Conservation (phyloP, 805 yeast genomes). For the Candida suzukii region DNA sequence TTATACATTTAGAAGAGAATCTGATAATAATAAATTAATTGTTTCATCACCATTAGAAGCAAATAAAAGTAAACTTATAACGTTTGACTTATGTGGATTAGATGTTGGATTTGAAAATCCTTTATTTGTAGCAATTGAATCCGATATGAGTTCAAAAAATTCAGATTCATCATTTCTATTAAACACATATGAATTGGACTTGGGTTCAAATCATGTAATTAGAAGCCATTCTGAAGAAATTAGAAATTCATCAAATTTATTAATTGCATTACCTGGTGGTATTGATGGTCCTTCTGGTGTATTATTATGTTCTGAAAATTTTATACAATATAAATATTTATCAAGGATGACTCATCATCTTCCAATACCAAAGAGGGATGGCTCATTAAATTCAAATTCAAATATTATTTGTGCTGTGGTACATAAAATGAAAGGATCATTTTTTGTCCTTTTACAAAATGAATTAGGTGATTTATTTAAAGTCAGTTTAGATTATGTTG, state of each 20-base stretch:
- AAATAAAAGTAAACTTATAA: slow-evolving; percentile 39
- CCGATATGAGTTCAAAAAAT: slow-evolving; percentile 27
- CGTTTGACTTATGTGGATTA: slow-evolving; percentile 48
- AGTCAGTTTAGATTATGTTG: slow-evolving; percentile 41
- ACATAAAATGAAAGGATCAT: slow-evolving; percentile 57
- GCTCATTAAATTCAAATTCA: slow-evolving; percentile 15
- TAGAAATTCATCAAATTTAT: slow-evolving; percentile 34
- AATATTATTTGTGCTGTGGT: slow-evolving; percentile 49
- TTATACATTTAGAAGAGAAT: slow-evolving; percentile 51
- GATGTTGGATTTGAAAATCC: slow-evolving; percentile 84
- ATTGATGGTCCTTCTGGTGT: slow-evolving; percentile 67
- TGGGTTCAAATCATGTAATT: slow-evolving; percentile 75
- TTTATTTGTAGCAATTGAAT: slow-evolving; percentile 72
- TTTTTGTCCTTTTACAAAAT: slow-evolving; percentile 66
- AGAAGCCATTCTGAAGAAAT: slow-evolving; percentile 38
- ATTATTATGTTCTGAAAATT: slow-evolving; percentile 52
- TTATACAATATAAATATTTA: slow-evolving; percentile 43
- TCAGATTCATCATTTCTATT: slow-evolving; percentile 41
- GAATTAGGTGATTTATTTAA: slow-evolving; percentile 72
- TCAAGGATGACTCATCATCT: slow-evolving; percentile 28
- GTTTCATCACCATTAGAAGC: slow-evolving; percentile 76
- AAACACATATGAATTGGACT: slow-evolving; percentile 73
- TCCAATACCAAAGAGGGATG: slow-evolving; percentile 48
- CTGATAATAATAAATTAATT: slow-evolving; percentile 34
- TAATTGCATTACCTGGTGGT: slow-evolving; percentile 69